Percentiles rank a stretch among this genome's conserved stretches.
These are phyloP conservation scores for Phoma herbarum DNA, from an alignment of 2,329 filamentous ascomycete genomes.

Conservation along the genomic window DNA sequence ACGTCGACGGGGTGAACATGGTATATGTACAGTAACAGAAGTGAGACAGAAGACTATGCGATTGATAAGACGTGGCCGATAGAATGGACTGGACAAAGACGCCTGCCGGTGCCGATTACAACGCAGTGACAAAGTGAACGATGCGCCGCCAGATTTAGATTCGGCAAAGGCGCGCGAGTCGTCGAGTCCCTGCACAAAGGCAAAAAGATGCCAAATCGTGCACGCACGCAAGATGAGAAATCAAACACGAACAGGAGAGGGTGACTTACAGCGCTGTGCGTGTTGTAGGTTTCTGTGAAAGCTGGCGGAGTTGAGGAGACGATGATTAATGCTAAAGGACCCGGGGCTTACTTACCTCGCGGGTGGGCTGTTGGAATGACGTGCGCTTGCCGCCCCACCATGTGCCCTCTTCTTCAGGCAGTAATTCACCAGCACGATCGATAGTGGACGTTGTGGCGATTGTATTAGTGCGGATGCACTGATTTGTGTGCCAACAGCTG, in stretches of 20 bases:
- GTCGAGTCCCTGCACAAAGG: conserved; percentile 35
- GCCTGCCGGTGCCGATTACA: conserved; percentile 40
- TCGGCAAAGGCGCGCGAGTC: conserved; percentile 40
- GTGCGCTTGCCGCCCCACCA: conserved; percentile 33
- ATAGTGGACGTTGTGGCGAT: neutral
- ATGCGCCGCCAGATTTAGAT: conserved; percentile 22
- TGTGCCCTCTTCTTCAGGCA: conserved; percentile 22
- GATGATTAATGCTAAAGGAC: conserved; percentile 16
- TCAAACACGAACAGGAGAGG: conserved; percentile 11
- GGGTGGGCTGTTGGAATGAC: conserved; percentile 33
- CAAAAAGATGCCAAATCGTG: conserved; percentile 23
- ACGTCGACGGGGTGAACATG: conserved; percentile 52
- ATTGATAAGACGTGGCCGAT: conserved; percentile 49
- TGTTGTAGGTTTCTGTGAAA: conserved; percentile 28
- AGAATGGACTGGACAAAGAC: conserved; percentile 44
- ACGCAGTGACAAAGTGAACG: conserved; percentile 28
- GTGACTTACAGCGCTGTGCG: conserved; percentile 39
- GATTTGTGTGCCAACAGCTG: neutral
- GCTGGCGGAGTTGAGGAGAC: conserved; percentile 18
- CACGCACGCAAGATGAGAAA: conserved; percentile 8
- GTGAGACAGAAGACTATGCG: conserved; percentile 32
- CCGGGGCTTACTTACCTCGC: conserved; percentile 16
- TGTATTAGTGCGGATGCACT: neutral
- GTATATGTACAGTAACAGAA: conserved; percentile 42
- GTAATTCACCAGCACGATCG: neutral